These are phyloP conservation scores for Vigna mungo DNA, from an alignment of 306 rosid species.

Conservation along the genomic window DNA sequence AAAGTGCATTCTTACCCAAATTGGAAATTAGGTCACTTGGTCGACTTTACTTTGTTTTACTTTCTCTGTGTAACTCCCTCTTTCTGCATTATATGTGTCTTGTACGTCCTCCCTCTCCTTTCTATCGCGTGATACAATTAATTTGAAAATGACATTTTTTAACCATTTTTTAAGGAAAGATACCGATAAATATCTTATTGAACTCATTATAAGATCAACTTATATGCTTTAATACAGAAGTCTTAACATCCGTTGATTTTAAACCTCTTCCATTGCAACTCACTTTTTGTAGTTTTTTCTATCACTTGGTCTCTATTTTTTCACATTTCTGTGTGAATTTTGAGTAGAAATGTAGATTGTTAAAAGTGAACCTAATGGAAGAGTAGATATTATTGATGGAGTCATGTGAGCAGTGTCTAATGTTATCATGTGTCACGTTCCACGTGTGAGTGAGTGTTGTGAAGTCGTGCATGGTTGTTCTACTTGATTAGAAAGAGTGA, in stretches of 20 bases:
- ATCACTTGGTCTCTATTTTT: background rate
- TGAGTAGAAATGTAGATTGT: background rate
- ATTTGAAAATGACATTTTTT: background rate
- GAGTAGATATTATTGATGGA: background rate
- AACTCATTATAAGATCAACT: no score
- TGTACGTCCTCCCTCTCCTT: background rate
- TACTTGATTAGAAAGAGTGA: background rate
- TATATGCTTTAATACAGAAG: no score
- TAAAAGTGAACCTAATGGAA: background rate
- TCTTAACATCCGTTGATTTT: no score
- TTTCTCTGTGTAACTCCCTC: slow-evolving; percentile 17
- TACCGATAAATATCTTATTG: no score
- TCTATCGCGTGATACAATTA: background rate
- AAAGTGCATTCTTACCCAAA: background rate
- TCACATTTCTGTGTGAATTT: background rate
- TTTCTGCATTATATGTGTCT: background rate
- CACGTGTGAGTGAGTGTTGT: background rate
- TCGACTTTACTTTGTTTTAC: background rate
- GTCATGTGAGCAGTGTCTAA: background rate
- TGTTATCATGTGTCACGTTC: background rate
- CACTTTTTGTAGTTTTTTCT: background rate
- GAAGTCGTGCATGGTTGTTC: background rate
- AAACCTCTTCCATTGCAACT: no score
- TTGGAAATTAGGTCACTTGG: slow-evolving; percentile 19
- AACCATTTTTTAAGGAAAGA: no score